phyloP scores from a whole-genome alignment of 2,329 filamentous ascomycete species.

The Calcarisporium arbuscula region DNA sequence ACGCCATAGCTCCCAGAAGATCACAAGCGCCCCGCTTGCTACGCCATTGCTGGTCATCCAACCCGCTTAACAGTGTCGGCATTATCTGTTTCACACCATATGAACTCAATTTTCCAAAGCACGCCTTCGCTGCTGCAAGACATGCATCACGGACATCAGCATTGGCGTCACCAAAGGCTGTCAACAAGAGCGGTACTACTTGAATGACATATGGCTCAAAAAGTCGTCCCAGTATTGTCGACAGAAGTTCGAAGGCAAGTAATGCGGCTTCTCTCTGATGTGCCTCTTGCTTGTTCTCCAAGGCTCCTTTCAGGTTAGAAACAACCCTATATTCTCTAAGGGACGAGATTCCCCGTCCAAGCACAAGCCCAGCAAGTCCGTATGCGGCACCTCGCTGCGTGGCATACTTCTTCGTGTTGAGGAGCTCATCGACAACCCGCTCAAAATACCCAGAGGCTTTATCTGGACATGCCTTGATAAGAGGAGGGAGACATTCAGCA shows the following conservation, averaged over 20 bases:
- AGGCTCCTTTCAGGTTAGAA: constrained; percentile 68
- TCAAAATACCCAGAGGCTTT: constrained; percentile 76
- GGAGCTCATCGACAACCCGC: constrained; percentile 72
- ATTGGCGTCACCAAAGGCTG: constrained; percentile 82
- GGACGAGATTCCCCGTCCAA: constrained; percentile 76
- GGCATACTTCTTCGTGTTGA: constrained; percentile 88
- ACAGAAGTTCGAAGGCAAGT: constrained; percentile 84
- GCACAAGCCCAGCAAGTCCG: constrained; percentile 82
- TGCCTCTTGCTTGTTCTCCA: constrained; percentile 92
- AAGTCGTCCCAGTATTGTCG: constrained; percentile 74
- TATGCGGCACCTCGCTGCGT: constrained; percentile 89
- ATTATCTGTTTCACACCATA: constrained; percentile 94
- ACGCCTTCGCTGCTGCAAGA: constrained; percentile 87
- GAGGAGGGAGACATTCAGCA: constrained; percentile 83
- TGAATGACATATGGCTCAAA: constrained; percentile 98
- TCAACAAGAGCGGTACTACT: constrained; percentile 83
- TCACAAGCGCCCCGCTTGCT: constrained; percentile 98
- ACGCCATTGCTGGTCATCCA: constrained; percentile 94
- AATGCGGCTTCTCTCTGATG: constrained; percentile 85
- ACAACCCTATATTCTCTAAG: constrained; percentile 83
- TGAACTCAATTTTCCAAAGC: constrained; percentile 87
- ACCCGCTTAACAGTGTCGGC: constrained; percentile 81
- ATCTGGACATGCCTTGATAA: constrained; percentile 75
- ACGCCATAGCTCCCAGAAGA: constrained; percentile 95
- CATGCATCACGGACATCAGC: constrained; percentile 89